phyloP scores from a whole-genome alignment of 148 eudicot species.

The Nepenthes mirabilis region DNA sequence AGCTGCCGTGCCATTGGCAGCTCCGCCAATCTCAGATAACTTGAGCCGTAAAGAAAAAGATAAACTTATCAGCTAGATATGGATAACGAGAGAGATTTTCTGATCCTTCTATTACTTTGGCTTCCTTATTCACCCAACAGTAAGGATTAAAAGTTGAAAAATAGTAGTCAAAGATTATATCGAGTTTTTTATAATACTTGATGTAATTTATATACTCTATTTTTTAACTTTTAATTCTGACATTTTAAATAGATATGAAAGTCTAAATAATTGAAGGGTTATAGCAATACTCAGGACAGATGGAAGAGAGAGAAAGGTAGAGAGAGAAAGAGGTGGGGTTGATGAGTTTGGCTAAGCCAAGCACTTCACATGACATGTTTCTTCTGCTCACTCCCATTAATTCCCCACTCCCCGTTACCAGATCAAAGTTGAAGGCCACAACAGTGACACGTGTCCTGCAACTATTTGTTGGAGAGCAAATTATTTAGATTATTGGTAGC shows the following conservation, averaged over 20 bases:
- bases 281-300: not conserved
- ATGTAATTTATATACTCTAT: not conserved
- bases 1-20: constrained; percentile 8
- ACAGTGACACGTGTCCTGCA: too few relatives aligned
- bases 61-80: constrained; percentile 21
- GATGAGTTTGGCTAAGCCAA: not conserved
- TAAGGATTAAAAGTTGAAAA: too few relatives aligned
- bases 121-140: too few relatives aligned
- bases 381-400: not conserved
- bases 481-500: too few relatives aligned
- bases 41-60: constrained; percentile 30
- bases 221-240: not conserved
- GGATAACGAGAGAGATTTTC: too few relatives aligned
- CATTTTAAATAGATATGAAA: too few relatives aligned
- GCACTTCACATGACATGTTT: constrained; percentile 12
- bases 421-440: too few relatives aligned
- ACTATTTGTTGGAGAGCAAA: too few relatives aligned
- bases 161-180: too few relatives aligned
- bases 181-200: not conserved
- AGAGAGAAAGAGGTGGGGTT: not conserved
- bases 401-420: too few relatives aligned
- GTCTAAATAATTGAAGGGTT: not conserved
- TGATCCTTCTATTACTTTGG: too few relatives aligned
- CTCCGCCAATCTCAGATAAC: constrained; percentile 9
- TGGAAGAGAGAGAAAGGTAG: not conserved